A percentile compares a stretch with the other conserved stretches of the same genome.
Conservation (phyloP, 345 rosid species). For the Cardiospermum halicacabum region DNA sequence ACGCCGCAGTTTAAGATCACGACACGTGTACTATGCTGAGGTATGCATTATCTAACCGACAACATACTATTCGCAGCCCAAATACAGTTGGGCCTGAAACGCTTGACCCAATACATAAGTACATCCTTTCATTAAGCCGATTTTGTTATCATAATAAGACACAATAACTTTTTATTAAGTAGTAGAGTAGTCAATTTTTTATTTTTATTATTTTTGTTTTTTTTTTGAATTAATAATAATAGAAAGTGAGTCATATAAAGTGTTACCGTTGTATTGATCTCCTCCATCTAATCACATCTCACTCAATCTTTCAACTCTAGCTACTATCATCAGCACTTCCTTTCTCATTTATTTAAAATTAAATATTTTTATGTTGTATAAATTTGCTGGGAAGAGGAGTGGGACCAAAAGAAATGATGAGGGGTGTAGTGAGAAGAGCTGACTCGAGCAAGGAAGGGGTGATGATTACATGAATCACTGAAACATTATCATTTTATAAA, state of each 20-base stretch:
- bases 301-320: slow-evolving; percentile 1
- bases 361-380: no score
- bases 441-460: slow-evolving; percentile 25
- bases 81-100: no score
- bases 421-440: slow-evolving; percentile 8
- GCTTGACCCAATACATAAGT: no score
- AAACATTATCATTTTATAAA: slow-evolving; percentile 17
- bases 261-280: neutral
- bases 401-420: slow-evolving; percentile 18
- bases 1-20: neutral
- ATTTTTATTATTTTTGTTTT: no score
- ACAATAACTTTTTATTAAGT: no score
- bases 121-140: no score
- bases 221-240: neutral
- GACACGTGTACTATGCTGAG: neutral
- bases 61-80: no score
- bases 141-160: no score
- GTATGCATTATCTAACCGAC: no score
- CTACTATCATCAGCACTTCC: slow-evolving; percentile 11
- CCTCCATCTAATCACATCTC: slow-evolving; percentile 16
- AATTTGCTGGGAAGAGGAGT: neutral
- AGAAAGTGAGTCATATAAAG: slow-evolving; percentile 21
- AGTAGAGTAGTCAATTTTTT: no score
- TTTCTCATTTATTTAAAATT: no score
- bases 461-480: slow-evolving; percentile 23